phyloP scores from a whole-genome alignment of 2,329 filamentous ascomycete genomes.

The Penicillium aurantiogriseum region DNA sequence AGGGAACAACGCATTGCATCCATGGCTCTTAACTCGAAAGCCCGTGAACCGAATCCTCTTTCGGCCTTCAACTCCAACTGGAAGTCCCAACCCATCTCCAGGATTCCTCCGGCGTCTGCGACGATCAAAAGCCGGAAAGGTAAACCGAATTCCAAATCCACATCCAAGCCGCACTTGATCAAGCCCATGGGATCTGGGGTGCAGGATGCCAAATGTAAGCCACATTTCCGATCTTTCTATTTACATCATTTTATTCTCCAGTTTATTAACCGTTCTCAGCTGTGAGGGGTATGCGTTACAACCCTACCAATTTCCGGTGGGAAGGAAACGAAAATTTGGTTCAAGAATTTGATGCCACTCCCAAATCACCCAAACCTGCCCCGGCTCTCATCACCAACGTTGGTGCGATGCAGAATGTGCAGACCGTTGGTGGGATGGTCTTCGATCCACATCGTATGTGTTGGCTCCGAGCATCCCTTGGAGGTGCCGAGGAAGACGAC shows the following conservation, averaged over 20 bases:
- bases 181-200: constrained; percentile 72
- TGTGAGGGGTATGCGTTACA: constrained; percentile 95
- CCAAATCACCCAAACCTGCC: constrained; percentile 45
- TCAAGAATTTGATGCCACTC: constrained; percentile 67
- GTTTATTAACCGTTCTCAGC: constrained; percentile 49
- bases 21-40: constrained; percentile 35
- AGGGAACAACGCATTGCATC: constrained; percentile 60
- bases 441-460: constrained; percentile 97
- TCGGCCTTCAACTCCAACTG: constrained; percentile 57
- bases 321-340: constrained; percentile 91
- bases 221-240: neutral
- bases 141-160: constrained; percentile 34
- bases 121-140: constrained; percentile 48
- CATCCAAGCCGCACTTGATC: constrained; percentile 77
- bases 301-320: constrained; percentile 82
- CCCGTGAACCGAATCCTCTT: constrained; percentile 47
- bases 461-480: constrained; percentile 72
- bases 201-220: constrained; percentile 77
- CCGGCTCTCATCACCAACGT: constrained; percentile 86
- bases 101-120: constrained; percentile 51
- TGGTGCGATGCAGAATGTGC: constrained; percentile 77
- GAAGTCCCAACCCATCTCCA: constrained; percentile 55
- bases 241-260: neutral
- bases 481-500: constrained; percentile 73
- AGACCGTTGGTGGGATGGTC: constrained; percentile 96